These are phyloP conservation scores for Erysimum cheiri DNA, from an alignment of 441 rosid genomes.

Conservation along the genomic window DNA sequence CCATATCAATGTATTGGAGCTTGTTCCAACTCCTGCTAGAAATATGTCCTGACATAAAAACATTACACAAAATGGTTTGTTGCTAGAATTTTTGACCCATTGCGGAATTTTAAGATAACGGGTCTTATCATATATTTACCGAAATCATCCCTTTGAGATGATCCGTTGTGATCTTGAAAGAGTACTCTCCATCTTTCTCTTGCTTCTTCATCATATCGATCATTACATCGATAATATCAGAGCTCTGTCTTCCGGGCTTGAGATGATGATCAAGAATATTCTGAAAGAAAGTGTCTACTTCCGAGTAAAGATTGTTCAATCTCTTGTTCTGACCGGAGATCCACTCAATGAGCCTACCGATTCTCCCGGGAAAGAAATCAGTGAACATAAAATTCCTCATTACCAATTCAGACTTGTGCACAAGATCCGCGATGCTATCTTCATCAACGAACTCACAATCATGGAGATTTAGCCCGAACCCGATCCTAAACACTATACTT, in stretches of 20 bases:
- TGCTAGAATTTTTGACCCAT: too few species aligned
- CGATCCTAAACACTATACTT: constrained; percentile 41
- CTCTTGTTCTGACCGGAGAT: constrained; percentile 45
- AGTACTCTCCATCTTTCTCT: too few species aligned
- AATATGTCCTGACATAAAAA: constrained; percentile 32
- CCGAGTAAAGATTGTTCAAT: constrained; percentile 47
- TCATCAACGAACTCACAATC: constrained; percentile 36
- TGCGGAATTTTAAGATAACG: too few species aligned
- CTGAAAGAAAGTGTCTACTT: constrained; percentile 49
- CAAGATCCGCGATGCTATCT: not conserved
- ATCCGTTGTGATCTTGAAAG: too few species aligned
- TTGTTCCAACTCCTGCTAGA: constrained; percentile 56
- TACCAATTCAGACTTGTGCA: too few species aligned
- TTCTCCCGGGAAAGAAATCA: too few species aligned
- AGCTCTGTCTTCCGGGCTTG: constrained; percentile 43
- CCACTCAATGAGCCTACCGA: constrained; percentile 50
- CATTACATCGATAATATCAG: constrained; percentile 60
- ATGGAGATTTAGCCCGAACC: constrained; percentile 46
- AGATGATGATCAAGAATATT: constrained; percentile 55
- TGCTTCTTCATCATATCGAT: constrained; percentile 30
- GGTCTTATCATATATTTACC: too few species aligned
- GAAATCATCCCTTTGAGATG: too few species aligned
- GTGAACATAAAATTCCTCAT: too few species aligned
- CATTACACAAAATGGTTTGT: too few species aligned
- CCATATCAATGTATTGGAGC: constrained; percentile 54